Base-by-base conservation (phyloP, 352 stramenopile species). In the Phytophthora lateralis region DNA sequence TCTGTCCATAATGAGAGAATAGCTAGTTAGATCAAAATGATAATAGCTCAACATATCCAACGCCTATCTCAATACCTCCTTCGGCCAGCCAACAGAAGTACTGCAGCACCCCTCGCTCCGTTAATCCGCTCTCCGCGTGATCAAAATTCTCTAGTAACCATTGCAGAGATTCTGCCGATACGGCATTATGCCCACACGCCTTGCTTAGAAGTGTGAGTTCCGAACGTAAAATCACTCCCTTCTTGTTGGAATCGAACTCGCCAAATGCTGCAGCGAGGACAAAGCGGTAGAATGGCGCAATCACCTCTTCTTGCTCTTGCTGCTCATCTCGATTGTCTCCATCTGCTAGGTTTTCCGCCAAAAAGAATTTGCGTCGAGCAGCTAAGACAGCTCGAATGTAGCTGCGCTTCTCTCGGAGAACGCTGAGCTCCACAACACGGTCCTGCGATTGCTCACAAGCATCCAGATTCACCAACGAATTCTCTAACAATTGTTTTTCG, bases 1-100 rank as follows among this genome's bases (percentile, higher is more conserved):
- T 91, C 78, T 91, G 48, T 12, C 6, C 27, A 11, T 32, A 32
- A 48, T 3, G 41, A 1, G 41, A 1, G 12, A 55, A 26, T 14
- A 3, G 51, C 6, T 11, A n/a, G 15, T 44, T 32, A 53, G 43
- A 27, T 24, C 17, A 44, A 11, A 6, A 29, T n/a, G 18, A 10
- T 18, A 43, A 6, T 7, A 46, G n/a, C 11, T 37, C 14, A 15
- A 10, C 30, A 48, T 37, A 38, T 42, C 10, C 37, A 49, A 1
- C 3, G 10, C 8, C 0, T 49, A 20, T 17, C 32, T 0, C 26
- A 46, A 15, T 55, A 90, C 82, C 81, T 63, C 78, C 78, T 67
- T 89, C 78, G 2, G 76, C 84, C 6, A 91, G 42, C 76, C 78
- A 91, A 29, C 68, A 78, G 39, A 93, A 89, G 43, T 93, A 93